Percentiles rank a stretch among this genome's conserved stretches.
These are phyloP conservation scores for Sugiyamaella pinicola DNA, from an alignment of 1,139 yeast species.

Conservation along the genomic window DNA sequence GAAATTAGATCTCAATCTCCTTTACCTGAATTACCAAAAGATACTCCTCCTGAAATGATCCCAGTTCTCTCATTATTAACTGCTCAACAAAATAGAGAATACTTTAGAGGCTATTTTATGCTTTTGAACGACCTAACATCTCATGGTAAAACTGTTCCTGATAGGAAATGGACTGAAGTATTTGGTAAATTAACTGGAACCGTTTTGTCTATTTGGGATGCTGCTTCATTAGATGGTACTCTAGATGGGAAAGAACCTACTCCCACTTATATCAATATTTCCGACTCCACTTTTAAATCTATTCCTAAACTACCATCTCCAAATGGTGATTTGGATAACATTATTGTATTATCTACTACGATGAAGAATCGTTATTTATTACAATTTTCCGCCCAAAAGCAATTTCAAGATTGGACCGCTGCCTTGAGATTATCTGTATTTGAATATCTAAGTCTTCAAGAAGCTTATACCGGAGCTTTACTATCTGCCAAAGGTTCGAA, in stretches of 20 bases:
- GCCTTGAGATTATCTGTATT: slow-evolving; percentile 78
- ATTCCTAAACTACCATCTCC: slow-evolving; percentile 64
- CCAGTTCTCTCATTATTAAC: slow-evolving; percentile 57
- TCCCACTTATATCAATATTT: slow-evolving; percentile 87
- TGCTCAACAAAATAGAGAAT: slow-evolving; percentile 55
- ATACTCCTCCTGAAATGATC: slow-evolving; percentile 52
- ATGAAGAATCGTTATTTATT: slow-evolving; percentile 81
- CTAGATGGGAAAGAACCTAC: slow-evolving; percentile 41
- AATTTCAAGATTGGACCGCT: slow-evolving; percentile 64
- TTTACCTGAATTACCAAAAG: slow-evolving; percentile 37
- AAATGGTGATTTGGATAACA: slow-evolving; percentile 68
- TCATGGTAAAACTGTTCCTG: slow-evolving; percentile 75
- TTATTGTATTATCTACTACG: slow-evolving; percentile 86
- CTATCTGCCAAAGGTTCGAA: slow-evolving; percentile 85
- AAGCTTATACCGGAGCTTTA: slow-evolving; percentile 93
- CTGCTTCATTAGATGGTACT: slow-evolving; percentile 59
- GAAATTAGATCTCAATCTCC: slow-evolving; percentile 11
- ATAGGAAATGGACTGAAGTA: slow-evolving; percentile 87
- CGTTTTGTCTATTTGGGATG: slow-evolving; percentile 92
- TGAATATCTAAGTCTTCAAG: slow-evolving; percentile 82
- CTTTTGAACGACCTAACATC: slow-evolving; percentile 45
- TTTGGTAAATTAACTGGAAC: slow-evolving; percentile 90
- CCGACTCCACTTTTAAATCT: slow-evolving; percentile 87
- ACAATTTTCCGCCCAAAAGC: slow-evolving; percentile 58
- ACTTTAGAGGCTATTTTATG: slow-evolving; percentile 52